Percentiles rank a stretch among this genome's conserved stretches.
Evolutionary conservation across 352 stramenopile species (phyloP).

Genomic region (Globisporangium carolinianum): DNA sequence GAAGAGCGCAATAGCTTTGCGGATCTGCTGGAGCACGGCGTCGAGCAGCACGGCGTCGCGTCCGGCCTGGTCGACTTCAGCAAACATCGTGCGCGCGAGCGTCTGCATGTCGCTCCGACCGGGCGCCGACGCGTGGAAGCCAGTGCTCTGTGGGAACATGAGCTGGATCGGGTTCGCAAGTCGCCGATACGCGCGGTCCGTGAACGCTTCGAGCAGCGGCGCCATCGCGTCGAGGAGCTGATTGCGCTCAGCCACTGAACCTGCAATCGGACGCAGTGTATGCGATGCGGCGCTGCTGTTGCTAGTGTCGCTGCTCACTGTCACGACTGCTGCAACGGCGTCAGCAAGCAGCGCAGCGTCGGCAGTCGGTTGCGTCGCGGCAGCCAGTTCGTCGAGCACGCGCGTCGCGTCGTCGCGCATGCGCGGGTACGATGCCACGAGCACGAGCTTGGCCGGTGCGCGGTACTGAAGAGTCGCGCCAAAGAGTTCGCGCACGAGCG

Average conservation of each 20-base stretch:
- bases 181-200: conserved; percentile 47
- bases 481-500: conserved; percentile 70
- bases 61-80: conserved; percentile 59
- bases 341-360: conserved; percentile 17
- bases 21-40: conserved; percentile 52
- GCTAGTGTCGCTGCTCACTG: conserved; percentile 1
- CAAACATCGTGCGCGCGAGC: conserved; percentile 62
- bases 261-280: conserved; percentile 29
- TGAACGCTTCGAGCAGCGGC: conserved; percentile 62
- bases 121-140: conserved; percentile 77
- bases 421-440: conserved; percentile 73
- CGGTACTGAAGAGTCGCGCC: conserved; percentile 49
- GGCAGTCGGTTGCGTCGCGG: conserved; percentile 22
- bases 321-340: not conserved
- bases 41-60: conserved; percentile 52
- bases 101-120: conserved; percentile 81
- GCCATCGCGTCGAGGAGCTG: conserved; percentile 70
- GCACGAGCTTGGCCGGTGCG: conserved; percentile 48
- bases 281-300: conserved; percentile 9
- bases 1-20: conserved; percentile 59
- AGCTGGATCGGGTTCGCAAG: conserved; percentile 77
- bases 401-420: conserved; percentile 69
- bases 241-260: conserved; percentile 31
- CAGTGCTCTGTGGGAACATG: conserved; percentile 83
- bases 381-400: conserved; percentile 53